phyloP scores from a whole-genome alignment of 805 yeast species.

The Lipomyces yamadae region DNA sequence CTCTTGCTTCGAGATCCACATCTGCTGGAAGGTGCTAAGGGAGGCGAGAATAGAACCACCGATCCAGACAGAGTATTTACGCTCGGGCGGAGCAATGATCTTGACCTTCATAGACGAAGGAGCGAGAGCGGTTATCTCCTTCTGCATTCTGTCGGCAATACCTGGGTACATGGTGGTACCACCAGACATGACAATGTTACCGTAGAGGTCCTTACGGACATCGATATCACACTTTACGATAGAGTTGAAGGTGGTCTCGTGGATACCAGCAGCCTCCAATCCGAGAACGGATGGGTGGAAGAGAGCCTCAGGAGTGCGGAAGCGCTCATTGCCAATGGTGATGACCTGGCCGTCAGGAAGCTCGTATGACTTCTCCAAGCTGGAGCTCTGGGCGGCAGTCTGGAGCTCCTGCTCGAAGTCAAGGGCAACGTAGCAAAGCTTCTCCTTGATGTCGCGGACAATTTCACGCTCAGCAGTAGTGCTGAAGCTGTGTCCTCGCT shows the following conservation, averaged over 20 bases:
- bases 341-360: constrained; percentile 99
- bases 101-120: constrained; percentile 99
- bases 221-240: constrained; percentile 99
- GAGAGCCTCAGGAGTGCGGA: constrained; percentile 99
- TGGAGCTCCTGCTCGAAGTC: constrained; percentile 99
- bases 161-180: constrained; percentile 99
- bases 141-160: constrained; percentile 99
- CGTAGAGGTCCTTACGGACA: constrained; percentile 98
- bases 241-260: constrained; percentile 93
- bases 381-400: constrained; percentile 97
- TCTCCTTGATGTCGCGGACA: constrained; percentile 96
- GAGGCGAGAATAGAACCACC: constrained; percentile 99
- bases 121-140: constrained; percentile 99
- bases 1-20: constrained; percentile 99
- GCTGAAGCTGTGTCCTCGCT: constrained; percentile 98
- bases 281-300: constrained; percentile 95
- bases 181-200: constrained; percentile 99
- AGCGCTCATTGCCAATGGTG: constrained; percentile 99
- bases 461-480: constrained; percentile 99
- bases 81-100: constrained; percentile 99
- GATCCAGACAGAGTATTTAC: constrained; percentile 94
- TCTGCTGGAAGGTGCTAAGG: constrained; percentile 99
- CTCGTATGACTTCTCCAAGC: constrained; percentile 98
- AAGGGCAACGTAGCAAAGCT: constrained; percentile 97
- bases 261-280: constrained; percentile 97